phyloP scores from a whole-genome alignment of 257 asterid species.

The Solanum sejunctum region DNA sequence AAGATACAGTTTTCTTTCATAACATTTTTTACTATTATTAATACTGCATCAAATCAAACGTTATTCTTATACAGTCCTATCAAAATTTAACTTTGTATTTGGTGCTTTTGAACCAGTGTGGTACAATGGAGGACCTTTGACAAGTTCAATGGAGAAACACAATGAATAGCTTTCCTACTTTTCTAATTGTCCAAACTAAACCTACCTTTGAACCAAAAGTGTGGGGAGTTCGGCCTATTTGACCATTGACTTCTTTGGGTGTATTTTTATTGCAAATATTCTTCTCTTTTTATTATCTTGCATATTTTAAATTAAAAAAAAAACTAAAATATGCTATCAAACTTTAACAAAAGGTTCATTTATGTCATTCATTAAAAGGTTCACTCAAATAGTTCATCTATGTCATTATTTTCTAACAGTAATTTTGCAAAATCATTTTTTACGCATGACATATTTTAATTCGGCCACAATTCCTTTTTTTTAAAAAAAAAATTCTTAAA shows the following conservation, averaged over 20 bases:
- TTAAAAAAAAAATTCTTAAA: too few relatives aligned
- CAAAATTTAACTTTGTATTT: background rate
- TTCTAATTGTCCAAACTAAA: background rate
- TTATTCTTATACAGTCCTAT: background rate
- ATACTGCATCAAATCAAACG: too few relatives aligned
- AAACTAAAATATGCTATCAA: too few relatives aligned
- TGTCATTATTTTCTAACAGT: too few relatives aligned
- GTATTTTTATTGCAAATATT: background rate
- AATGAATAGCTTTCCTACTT: background rate
- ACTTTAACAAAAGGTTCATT: too few relatives aligned
- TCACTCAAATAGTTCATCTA: too few relatives aligned
- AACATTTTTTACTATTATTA: too few relatives aligned
- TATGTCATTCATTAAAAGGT: too few relatives aligned
- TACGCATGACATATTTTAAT: too few relatives aligned
- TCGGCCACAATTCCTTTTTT: too few relatives aligned
- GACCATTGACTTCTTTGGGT: background rate
- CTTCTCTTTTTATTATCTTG: background rate
- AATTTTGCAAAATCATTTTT: too few relatives aligned
- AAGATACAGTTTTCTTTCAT: too few relatives aligned
- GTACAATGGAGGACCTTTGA: background rate
- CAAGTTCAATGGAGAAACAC: background rate
- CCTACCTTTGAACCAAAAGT: background rate
- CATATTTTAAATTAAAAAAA: background rate
- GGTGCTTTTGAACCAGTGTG: background rate
- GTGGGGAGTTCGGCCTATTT: background rate